Percentiles rank a stretch among this genome's conserved stretches.
Evolutionary conservation across 768 basidiomycete species (phyloP).

Genomic region (Sarcomyxa edulis): DNA sequence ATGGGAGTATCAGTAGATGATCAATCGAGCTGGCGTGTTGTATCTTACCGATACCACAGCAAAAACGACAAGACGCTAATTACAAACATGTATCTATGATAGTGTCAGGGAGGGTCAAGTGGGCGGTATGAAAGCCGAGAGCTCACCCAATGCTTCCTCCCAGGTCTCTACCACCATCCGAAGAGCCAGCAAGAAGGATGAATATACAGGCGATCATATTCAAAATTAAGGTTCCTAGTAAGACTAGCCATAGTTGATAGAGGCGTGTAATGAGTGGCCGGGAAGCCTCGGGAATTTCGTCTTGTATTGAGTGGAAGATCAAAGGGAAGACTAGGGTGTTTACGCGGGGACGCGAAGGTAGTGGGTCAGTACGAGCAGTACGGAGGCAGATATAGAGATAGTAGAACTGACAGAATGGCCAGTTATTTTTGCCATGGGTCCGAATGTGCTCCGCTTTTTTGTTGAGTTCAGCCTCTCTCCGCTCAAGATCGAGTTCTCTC

Average conservation of each 20-base stretch:
- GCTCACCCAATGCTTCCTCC: slow-evolving; percentile 80
- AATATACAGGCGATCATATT: slow-evolving; percentile 91
- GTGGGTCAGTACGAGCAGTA: too few relatives aligned
- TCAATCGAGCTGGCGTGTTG: slow-evolving; percentile 6
- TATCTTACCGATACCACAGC: slow-evolving; percentile 85
- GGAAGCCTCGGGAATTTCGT: slow-evolving; percentile 83
- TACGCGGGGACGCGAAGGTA: slow-evolving; percentile 28
- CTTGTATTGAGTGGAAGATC: slow-evolving; percentile 88
- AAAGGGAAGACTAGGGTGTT: slow-evolving; percentile 74
- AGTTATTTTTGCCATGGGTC: slow-evolving; percentile 84
- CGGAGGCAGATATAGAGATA: too few relatives aligned
- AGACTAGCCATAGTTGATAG: slow-evolving; percentile 92
- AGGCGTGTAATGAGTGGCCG: slow-evolving; percentile 77
- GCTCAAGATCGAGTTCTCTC: slow-evolving; percentile 77
- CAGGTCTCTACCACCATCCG: slow-evolving; percentile 73
- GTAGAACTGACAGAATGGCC: slow-evolving; percentile 94
- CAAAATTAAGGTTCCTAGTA: slow-evolving; percentile 72
- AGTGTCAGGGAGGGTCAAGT: slow-evolving; percentile 11
- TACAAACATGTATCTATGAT: slow-evolving; percentile 67
- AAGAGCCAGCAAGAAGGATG: slow-evolving; percentile 71
- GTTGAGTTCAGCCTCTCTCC: slow-evolving; percentile 71
- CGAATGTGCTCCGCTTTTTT: slow-evolving; percentile 65
- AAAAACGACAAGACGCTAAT: slow-evolving; percentile 82
- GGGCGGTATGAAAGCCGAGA: slow-evolving; percentile 8
- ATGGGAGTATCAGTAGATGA: slow-evolving; percentile 8